Evolutionary conservation across 1,284 basidiomycete species (phyloP), one percentile per base, ranked within the genome.

Genomic region (Rhodotorula sp.): DNA sequence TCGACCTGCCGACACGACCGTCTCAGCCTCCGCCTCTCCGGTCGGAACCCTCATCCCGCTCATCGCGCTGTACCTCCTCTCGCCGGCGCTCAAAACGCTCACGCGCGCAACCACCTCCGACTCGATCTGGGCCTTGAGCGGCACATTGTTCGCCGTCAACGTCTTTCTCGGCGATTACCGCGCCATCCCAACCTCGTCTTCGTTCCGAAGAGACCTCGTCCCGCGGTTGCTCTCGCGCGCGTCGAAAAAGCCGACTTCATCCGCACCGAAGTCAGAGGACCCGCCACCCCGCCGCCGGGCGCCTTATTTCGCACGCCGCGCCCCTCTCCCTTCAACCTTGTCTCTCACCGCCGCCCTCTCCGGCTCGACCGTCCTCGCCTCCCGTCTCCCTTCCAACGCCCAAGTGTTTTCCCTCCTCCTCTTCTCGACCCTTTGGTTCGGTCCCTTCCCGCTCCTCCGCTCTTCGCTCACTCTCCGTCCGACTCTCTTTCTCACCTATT

Each of bases 261-360:
- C 12, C 2, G 38, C 38, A 43, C 38, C 38, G 38, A 10, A 43
- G 38, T 1, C 10, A 12, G 38, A 7, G 21, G 28, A 15, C 3
- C 59, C 34, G 45, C 7, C 47, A 54, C 74, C 62, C 70, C 74
- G 60, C 70, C 74, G 60, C 72, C 69, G 55, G 62, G 49, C 54
- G 61, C 57, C n/a, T 56, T 21, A 26, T 6, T 45, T 66, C 21
- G 60, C 60, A 1, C 56, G 68, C 64, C 73, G 76, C 31, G 64
- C 64, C 10, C 55, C 64, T 1, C 66, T 95, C 61, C 90, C 91
- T 21, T 93, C 92, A 34, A 91, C 95, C 34, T 81, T 99, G 55
- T 95, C 93, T 47, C 90, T 95, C 84, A 98, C 97, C 76, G 95
- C 95, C 31, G 93, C 93, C 47, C 89, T 98, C 68, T 95, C 91